Evolutionary conservation across 169 alveolate species (phyloP).

Genomic region (Theileria luwenshuni): DNA sequence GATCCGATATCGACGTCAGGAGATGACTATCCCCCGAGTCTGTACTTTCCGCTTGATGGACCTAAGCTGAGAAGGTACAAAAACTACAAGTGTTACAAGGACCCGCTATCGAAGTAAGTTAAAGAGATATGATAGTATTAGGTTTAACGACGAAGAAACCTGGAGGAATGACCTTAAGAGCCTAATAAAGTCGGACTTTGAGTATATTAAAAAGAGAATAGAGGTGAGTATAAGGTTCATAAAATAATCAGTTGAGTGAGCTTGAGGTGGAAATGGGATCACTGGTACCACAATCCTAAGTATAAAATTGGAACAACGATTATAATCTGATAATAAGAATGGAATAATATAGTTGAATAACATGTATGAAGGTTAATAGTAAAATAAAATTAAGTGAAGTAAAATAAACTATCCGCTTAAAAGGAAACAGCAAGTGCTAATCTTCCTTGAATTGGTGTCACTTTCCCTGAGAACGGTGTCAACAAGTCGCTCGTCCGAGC

Average conservation of each 20-base stretch:
- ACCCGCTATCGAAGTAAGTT: constrained; percentile 7
- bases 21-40: neutral
- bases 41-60: constrained; percentile 27
- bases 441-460: constrained; percentile 8
- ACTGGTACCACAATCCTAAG: no score
- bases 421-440: constrained; percentile 29
- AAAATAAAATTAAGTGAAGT: neutral
- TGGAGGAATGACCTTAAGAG: neutral
- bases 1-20: constrained; percentile 10
- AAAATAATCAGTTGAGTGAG: neutral
- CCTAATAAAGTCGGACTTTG: neutral
- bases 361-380: neutral
- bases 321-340: no score
- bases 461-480: constrained; percentile 3
- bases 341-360: no score
- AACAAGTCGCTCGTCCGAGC: constrained; percentile 30
- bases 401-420: constrained; percentile 6
- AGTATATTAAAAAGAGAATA: constrained; percentile 1
- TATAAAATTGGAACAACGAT: no score
- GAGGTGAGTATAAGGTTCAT: constrained; percentile 10
- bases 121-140: neutral
- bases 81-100: constrained; percentile 4
- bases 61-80: constrained; percentile 33
- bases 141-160: constrained; percentile 7
- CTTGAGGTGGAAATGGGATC: no score